Conservation (phyloP, 2,329 filamentous ascomycete genomes). For the Aspergillus sp. region DNA sequence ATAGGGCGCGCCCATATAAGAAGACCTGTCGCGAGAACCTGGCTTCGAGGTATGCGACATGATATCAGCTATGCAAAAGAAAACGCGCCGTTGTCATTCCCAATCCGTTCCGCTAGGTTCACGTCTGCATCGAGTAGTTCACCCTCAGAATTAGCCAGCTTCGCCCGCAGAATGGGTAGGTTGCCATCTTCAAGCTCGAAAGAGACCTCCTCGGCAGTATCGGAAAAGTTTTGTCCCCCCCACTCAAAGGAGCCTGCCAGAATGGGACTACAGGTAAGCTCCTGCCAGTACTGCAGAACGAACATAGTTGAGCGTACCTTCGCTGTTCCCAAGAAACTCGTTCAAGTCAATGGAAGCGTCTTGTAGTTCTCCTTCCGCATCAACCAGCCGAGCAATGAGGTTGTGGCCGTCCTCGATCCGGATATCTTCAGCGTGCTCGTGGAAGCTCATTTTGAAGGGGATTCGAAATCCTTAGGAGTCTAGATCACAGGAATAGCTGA, state of each 20-base stretch:
- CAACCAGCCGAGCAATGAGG: conserved; percentile 13
- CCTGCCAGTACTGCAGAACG: neutral
- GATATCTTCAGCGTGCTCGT: conserved; percentile 15
- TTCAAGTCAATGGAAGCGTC: conserved; percentile 16
- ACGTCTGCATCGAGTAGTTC: conserved; percentile 6
- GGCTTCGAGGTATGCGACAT: neutral
- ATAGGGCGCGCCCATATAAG: no score
- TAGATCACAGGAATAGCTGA: no score
- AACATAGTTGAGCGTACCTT: conserved; percentile 11
- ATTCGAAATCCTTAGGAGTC: no score
- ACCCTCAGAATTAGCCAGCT: conserved; percentile 2
- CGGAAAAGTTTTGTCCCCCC: conserved; percentile 14
- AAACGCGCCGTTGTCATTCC: conserved; percentile 11
- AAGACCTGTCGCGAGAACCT: no score
- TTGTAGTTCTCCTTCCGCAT: conserved; percentile 3
- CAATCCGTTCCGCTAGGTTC: conserved; percentile 18
- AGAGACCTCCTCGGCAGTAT: conserved; percentile 8
- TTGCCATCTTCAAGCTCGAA: conserved; percentile 14
- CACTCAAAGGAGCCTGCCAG: conserved; percentile 16
- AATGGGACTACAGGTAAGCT: neutral
- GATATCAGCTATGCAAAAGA: conserved; percentile 4
- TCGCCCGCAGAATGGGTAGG: conserved; percentile 19
- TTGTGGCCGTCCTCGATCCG: conserved; percentile 10
- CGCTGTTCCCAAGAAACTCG: conserved; percentile 14
- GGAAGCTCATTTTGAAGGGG: conserved; percentile 19